phyloP scores from a whole-genome alignment of 2,329 filamentous ascomycete genomes.

The Aspergillus vadensis region DNA sequence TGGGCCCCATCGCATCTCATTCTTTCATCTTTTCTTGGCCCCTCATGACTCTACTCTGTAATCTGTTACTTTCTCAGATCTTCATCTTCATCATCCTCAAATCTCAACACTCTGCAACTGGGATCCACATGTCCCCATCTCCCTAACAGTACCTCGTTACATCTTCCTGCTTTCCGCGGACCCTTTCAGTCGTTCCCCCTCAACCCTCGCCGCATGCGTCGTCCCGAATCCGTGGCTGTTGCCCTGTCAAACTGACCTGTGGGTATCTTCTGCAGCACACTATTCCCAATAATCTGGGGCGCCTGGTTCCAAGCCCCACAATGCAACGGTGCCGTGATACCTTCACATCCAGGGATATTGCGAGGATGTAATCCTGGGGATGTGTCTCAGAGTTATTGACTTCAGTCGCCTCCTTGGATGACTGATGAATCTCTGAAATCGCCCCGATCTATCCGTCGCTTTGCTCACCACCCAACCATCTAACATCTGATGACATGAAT shows the following conservation, averaged over 20 bases:
- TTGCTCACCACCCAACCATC: too few relatives aligned
- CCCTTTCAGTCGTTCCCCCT: neutral
- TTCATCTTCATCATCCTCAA: neutral
- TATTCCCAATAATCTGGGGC: slow-evolving; percentile 13
- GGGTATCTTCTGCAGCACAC: slow-evolving; percentile 11
- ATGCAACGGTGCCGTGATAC: slow-evolving; percentile 9
- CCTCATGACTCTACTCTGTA: too few relatives aligned
- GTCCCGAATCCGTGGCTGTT: slow-evolving; percentile 15
- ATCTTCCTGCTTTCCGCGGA: neutral
- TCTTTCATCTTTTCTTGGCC: too few relatives aligned
- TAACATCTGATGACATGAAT: neutral
- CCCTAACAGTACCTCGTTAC: neutral
- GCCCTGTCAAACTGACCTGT: slow-evolving; percentile 18
- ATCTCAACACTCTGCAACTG: neutral
- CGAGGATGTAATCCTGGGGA: neutral
- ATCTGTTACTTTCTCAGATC: neutral
- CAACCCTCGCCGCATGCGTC: slow-evolving; percentile 16
- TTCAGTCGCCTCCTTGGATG: neutral
- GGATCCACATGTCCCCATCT: neutral
- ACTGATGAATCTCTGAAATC: neutral
- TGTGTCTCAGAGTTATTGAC: neutral
- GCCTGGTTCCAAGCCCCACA: slow-evolving; percentile 8
- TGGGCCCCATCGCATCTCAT: neutral
- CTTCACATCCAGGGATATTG: neutral
- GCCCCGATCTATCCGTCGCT: neutral